These are phyloP conservation scores for Stagonosporopsis tanaceti DNA, from an alignment of 2,329 filamentous ascomycete species.

Conservation along the genomic window DNA sequence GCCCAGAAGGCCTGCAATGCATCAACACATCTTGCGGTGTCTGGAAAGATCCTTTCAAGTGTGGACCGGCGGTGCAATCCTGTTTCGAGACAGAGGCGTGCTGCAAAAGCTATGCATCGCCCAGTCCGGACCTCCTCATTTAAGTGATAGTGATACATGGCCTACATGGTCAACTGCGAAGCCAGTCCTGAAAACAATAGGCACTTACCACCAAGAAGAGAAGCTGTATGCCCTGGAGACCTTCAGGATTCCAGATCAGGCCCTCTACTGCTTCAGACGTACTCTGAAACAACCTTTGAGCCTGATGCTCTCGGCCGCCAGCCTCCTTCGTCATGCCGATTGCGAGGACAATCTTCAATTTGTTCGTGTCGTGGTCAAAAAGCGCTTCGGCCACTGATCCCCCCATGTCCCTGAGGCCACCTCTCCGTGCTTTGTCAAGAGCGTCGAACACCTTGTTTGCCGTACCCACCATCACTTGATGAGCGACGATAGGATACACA, in stretches of 20 bases:
- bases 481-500: constrained; percentile 16
- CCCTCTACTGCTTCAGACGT: constrained; percentile 21
- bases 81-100: constrained; percentile 18
- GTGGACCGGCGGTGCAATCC: constrained; percentile 18
- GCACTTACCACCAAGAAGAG: constrained; percentile 18
- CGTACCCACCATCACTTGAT: constrained; percentile 8
- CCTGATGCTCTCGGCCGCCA: constrained; percentile 20
- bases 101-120: constrained; percentile 21
- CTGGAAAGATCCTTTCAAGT: constrained; percentile 18
- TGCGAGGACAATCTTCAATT: constrained; percentile 20
- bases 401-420: constrained; percentile 15
- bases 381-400: constrained; percentile 20
- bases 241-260: constrained; percentile 22
- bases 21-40: constrained; percentile 7
- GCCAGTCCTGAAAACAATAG: too few species aligned
- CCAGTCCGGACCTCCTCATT: constrained; percentile 23
- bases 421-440: constrained; percentile 9
- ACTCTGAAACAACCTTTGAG: constrained; percentile 19
- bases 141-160: constrained; percentile 22
- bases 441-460: constrained; percentile 14
- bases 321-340: constrained; percentile 19
- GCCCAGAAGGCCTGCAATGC: constrained; percentile 23
- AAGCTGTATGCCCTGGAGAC: constrained; percentile 21
- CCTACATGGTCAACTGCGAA: constrained; percentile 7
- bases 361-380: constrained; percentile 22